Base-by-base conservation (phyloP, 1,284 basidiomycete species). In the Erythrobasidium hasegawianum region DNA sequence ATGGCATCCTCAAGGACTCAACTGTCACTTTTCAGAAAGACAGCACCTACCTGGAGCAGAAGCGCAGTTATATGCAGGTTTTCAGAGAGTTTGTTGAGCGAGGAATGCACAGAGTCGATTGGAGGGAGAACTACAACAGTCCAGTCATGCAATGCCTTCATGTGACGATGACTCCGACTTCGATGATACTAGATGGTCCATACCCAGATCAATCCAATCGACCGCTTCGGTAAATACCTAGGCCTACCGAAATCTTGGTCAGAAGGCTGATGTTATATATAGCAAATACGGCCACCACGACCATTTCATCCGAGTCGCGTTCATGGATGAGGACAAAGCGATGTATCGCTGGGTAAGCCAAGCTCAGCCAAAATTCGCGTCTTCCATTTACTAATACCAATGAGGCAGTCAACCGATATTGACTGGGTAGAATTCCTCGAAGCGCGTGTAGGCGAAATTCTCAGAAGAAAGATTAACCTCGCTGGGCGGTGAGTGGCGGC, bases 271-370 rank as follows among this genome's bases (percentile, higher is more conserved):
- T n/a, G 57, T 81, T 70, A 88, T 33, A 11, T 11, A 73, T 75
- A 64, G 60, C 2, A 65, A 70, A 45, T 72, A 72, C 41, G 64
- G 71, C 45, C 57, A 68, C 1, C 70, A 69, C 16, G 82, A 82
- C 39, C 74, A 81, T 66, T 90, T 90, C 73, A 74, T 90, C 33
- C 84, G 88, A 14, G 87, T 90, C 20, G 83, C 87, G 69, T 89
- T 90, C 72, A 82, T 84, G 9, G 88, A 90, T 57, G 88, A 90
- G 77, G 86, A 89, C 73, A 81, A 82, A 33, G 78, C 86, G 18
- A 81, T 83, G 58, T 86, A 86, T 70, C 81, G 84, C 22, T 87
- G 85, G 85, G 58, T 57, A 54, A 16, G 53, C n/a, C 18, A 24
- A 13, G 1, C n/a, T 29, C 57, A 10, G 18, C 22, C 8, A 13